Evolutionary conservation across 2,329 filamentous ascomycete genomes (phyloP).

Genomic region (Rhinocladiella mackenziei): DNA sequence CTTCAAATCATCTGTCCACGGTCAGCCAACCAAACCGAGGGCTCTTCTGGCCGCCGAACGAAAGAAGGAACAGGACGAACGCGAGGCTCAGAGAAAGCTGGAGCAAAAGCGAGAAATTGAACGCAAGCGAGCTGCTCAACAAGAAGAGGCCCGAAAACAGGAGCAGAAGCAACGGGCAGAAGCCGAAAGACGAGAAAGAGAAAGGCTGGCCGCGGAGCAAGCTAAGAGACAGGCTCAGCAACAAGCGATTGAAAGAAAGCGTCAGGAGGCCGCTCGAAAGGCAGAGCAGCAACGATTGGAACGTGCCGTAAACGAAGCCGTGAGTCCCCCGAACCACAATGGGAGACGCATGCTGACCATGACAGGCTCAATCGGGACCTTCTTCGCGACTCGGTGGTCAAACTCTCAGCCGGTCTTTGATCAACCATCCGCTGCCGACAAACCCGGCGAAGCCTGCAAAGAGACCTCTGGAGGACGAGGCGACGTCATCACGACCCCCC

Average conservation of each 20-base stretch:
- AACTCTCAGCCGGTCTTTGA: conserved; percentile 55
- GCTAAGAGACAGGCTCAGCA: conserved; percentile 61
- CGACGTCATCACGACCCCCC: conserved; percentile 48
- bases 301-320: conserved; percentile 34
- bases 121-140: conserved; percentile 64
- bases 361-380: conserved; percentile 43
- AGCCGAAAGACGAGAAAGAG: conserved; percentile 45
- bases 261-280: conserved; percentile 44
- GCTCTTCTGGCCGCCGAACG: conserved; percentile 71
- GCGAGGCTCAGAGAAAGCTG: conserved; percentile 70
- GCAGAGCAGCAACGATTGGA: conserved; percentile 41
- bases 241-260: conserved; percentile 54
- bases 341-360: neutral
- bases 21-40: conserved; percentile 61
- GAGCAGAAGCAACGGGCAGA: conserved; percentile 59
- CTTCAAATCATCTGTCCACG: conserved; percentile 62
- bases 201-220: conserved; percentile 51
- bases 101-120: conserved; percentile 79
- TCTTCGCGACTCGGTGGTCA: conserved; percentile 44
- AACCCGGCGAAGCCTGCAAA: conserved; percentile 72
- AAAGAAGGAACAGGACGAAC: conserved; percentile 78
- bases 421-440: conserved; percentile 56
- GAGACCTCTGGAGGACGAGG: conserved; percentile 59
- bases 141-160: conserved; percentile 60
- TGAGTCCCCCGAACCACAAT: neutral